Percentiles rank a stretch among this genome's conserved stretches.
Conservation (phyloP, 2,329 filamentous ascomycete species). For the Claviceps sp. region DNA sequence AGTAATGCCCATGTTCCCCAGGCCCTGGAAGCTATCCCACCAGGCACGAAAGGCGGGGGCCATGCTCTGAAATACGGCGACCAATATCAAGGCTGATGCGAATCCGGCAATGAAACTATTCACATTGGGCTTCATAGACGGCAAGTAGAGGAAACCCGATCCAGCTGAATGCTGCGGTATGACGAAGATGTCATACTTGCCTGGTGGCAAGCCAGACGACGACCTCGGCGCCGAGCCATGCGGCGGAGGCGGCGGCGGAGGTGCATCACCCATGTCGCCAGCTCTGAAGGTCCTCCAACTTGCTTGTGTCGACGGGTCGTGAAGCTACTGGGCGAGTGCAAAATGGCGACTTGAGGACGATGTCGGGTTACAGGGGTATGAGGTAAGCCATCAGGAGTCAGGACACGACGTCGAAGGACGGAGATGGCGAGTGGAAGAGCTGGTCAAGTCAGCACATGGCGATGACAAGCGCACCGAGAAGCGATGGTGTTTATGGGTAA, state of each 20-base stretch:
- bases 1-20: conserved; percentile 60
- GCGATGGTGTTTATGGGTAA: not conserved
- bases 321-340: not conserved
- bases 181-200: conserved; percentile 95
- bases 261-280: conserved; percentile 35
- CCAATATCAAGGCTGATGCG: conserved; percentile 57
- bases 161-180: conserved; percentile 86
- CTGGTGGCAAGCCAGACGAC: conserved; percentile 58
- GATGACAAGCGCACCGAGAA: too few relatives aligned
- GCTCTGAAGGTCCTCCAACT: not conserved
- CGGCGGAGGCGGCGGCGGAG: conserved; percentile 73
- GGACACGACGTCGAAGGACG: not conserved
- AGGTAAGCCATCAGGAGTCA: conserved; percentile 20
- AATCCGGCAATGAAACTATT: conserved; percentile 89
- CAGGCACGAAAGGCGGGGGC: conserved; percentile 62
- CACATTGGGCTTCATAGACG: conserved; percentile 68
- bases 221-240: conserved; percentile 68
- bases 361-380: conserved; percentile 13
- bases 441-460: conserved; percentile 4
- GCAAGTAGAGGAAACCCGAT: conserved; percentile 85
- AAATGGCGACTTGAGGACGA: not conserved
- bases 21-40: conserved; percentile 56
- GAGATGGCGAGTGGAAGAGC: conserved; percentile 2
- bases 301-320: not conserved
- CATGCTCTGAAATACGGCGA: conserved; percentile 59